Conservation (phyloP, 805 yeast genomes). For the Pichia eremophila region DNA sequence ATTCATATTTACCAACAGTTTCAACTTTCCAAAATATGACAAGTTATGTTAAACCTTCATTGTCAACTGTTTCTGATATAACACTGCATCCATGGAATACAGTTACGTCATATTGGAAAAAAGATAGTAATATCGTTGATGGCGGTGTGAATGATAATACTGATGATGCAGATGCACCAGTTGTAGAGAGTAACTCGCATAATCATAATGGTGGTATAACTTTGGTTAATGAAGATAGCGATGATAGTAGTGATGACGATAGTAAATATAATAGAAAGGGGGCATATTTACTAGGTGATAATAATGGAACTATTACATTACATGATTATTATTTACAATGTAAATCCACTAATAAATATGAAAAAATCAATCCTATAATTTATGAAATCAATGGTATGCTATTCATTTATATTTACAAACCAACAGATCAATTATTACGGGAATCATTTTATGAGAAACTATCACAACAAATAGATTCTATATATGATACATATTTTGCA, state of each 20-base stretch:
- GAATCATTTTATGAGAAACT: constrained; percentile 9
- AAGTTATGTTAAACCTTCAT: constrained; percentile 1
- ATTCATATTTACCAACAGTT: constrained; percentile 13
- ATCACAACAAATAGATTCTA: constrained; percentile 12
- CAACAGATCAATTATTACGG: constrained; percentile 1
- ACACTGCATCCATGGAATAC: constrained; percentile 6
- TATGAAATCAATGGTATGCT: constrained; percentile 25
- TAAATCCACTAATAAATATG: neutral
- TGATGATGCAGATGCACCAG: neutral
- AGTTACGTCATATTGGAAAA: constrained; percentile 1
- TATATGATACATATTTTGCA: constrained; percentile 18
- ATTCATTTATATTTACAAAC: constrained; percentile 16
- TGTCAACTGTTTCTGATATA: neutral
- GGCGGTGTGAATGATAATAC: neutral
- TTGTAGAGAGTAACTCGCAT: neutral
- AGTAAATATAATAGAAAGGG: constrained; percentile 12
- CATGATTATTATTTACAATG: constrained; percentile 11
- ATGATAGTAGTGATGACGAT: constrained; percentile 2
- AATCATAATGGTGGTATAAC: neutral
- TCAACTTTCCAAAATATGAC: neutral
- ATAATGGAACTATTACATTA: constrained; percentile 11
- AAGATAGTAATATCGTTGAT: neutral
- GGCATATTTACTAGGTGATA: constrained; percentile 18
- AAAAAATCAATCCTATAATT: constrained; percentile 5
- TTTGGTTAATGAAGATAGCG: neutral